Conservation (phyloP, 345 rosid species). For the Pistacia vera region DNA sequence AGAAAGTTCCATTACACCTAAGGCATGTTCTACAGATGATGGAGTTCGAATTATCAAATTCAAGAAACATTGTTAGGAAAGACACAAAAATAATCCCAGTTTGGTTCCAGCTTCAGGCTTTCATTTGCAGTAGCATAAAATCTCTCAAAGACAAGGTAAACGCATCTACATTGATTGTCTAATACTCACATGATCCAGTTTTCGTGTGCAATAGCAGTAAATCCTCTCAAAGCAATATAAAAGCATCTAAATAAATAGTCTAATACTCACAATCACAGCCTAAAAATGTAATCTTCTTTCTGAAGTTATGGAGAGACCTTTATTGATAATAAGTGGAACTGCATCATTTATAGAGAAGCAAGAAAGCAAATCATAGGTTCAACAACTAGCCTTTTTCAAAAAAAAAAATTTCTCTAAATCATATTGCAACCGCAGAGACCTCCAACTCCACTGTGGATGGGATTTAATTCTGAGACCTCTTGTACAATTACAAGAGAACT, state of each 20-base stretch:
- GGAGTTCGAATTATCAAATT: background rate
- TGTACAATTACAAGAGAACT: too few species aligned
- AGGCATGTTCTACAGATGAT: background rate
- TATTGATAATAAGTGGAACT: too few species aligned
- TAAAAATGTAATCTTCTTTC: too few species aligned
- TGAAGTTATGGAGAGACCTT: too few species aligned
- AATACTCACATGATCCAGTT: background rate
- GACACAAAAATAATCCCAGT: background rate
- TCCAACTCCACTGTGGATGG: too few species aligned
- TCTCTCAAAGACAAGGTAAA: background rate
- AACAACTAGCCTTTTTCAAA: too few species aligned
- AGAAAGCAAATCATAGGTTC: background rate
- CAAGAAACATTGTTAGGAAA: too few species aligned
- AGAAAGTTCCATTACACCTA: constrained; percentile 1
- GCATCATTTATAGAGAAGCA: too few species aligned
- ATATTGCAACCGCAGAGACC: too few species aligned
- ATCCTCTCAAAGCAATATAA: background rate
- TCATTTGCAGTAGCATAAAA: background rate
- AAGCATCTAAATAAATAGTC: background rate
- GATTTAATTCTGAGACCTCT: too few species aligned
- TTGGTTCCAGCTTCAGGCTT: background rate
- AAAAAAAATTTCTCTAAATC: too few species aligned
- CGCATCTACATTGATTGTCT: background rate
- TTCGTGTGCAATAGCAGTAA: background rate
- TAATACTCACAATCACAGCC: background rate